Evolutionary conservation across 495 filamentous ascomycete species (phyloP).

Genomic region (Hyaloscypha bicolor): DNA sequence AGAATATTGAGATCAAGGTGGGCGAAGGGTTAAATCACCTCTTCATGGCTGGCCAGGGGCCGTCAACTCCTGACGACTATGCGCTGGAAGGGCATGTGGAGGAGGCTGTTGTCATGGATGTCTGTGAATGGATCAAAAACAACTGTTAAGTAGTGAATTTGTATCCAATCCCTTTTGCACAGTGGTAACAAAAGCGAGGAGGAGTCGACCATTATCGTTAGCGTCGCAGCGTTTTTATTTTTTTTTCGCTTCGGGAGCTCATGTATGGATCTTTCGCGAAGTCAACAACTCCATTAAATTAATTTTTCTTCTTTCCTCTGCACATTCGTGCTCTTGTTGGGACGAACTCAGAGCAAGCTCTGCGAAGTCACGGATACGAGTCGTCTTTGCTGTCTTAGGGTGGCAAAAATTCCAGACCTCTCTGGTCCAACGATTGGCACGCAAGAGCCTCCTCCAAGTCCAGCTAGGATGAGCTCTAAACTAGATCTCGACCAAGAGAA

Average conservation of each 20-base stretch:
- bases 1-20: neutral
- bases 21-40: slow-evolving; percentile 6
- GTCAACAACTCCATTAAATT: neutral
- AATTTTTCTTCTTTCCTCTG: neutral
- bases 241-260: neutral
- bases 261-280: neutral
- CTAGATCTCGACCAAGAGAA: no score
- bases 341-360: neutral
- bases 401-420: neutral
- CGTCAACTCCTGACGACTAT: slow-evolving; percentile 2
- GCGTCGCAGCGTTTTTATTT: neutral
- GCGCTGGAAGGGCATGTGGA: slow-evolving; percentile 8
- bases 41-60: neutral
- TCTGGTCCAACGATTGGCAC: neutral
- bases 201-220: neutral
- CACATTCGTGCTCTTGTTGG: neutral
- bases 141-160: neutral
- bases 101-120: neutral
- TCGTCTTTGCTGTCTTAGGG: neutral
- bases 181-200: neutral
- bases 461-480: no score
- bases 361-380: neutral
- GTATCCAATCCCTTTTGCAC: neutral
- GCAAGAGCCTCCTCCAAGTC: neutral
- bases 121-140: slow-evolving; percentile 8